Evolutionary conservation across 805 yeast genomes (phyloP).

Genomic region (Groenewaldozyma tartarivorans): DNA sequence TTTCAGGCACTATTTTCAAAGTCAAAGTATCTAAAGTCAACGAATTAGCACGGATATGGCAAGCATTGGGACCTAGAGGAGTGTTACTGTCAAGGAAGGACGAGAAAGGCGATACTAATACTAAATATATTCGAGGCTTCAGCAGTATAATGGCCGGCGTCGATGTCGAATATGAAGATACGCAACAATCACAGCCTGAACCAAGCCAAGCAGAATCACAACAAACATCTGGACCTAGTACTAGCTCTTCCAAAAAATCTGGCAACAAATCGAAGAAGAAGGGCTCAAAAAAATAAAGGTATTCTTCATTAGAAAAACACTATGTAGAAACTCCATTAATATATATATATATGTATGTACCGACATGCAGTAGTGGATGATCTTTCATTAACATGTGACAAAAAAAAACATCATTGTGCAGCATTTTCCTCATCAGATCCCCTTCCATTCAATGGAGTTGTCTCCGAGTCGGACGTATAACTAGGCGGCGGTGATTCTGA

Average conservation of each 20-base stretch:
- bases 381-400: too few species aligned
- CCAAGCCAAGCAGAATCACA: not conserved
- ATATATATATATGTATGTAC: conserved; percentile 3
- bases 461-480: conserved; percentile 12
- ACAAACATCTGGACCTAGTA: conserved; percentile 1
- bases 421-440: not conserved
- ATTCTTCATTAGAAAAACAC: not conserved
- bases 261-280: conserved; percentile 19
- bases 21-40: conserved; percentile 53
- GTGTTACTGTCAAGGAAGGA: conserved; percentile 17
- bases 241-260: too few species aligned
- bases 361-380: not conserved
- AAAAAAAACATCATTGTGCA: not conserved
- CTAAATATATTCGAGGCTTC: too few species aligned
- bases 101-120: too few species aligned
- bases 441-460: not conserved
- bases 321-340: not conserved
- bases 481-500: conserved; percentile 12
- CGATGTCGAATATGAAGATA: conserved; percentile 9
- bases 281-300: conserved; percentile 14
- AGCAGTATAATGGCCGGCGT: conserved; percentile 24
- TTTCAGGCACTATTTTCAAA: conserved; percentile 50
- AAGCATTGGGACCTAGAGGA: conserved; percentile 49
- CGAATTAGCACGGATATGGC: conserved; percentile 63
- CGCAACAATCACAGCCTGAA: not conserved